These are phyloP conservation scores for Furcasterigmium furcatum DNA, from an alignment of 2,329 filamentous ascomycete species.

Conservation along the genomic window DNA sequence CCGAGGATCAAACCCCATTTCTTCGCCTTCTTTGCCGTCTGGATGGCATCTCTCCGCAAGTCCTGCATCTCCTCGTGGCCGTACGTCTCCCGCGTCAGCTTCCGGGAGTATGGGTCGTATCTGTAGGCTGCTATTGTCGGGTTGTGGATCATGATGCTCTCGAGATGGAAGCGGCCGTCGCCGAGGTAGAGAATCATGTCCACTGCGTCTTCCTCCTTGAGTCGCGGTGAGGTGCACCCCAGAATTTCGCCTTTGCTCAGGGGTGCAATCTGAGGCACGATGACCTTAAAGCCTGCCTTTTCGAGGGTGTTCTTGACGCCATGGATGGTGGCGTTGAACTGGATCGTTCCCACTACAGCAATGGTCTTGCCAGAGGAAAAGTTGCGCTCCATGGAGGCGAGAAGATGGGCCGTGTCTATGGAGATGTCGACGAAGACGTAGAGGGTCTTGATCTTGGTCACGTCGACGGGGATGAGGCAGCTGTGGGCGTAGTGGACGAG, in stretches of 20 bases:
- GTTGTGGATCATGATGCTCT: constrained; percentile 99
- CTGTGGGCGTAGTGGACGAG: constrained; percentile 97
- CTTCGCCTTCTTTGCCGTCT: constrained; percentile 68
- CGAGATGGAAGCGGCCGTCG: constrained; percentile 91
- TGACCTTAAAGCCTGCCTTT: constrained; percentile 76
- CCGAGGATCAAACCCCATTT: constrained; percentile 97
- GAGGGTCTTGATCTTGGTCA: constrained; percentile 93
- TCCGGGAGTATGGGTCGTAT: constrained; percentile 94
- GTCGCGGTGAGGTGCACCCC: constrained; percentile 87
- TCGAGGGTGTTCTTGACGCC: constrained; percentile 76
- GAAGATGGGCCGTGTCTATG: constrained; percentile 85
- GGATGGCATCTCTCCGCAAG: constrained; percentile 74
- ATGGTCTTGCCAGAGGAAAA: constrained; percentile 83
- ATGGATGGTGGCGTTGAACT: constrained; percentile 97
- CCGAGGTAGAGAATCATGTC: constrained; percentile 86
- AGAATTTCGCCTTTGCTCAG: constrained; percentile 94
- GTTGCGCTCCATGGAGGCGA: constrained; percentile 85
- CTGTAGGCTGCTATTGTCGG: constrained; percentile 85
- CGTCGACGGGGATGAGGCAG: constrained; percentile 92
- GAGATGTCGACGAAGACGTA: constrained; percentile 98
- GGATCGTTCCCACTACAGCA: constrained; percentile 93
- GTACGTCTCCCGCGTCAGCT: constrained; percentile 87
- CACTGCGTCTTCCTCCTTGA: constrained; percentile 55
- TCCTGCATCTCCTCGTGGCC: constrained; percentile 88
- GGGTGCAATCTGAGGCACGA: constrained; percentile 90